A percentile compares a stretch with the other conserved stretches of the same genome.
Evolutionary conservation across 805 yeast genomes (phyloP).

Genomic region (Suhomyces sp.): DNA sequence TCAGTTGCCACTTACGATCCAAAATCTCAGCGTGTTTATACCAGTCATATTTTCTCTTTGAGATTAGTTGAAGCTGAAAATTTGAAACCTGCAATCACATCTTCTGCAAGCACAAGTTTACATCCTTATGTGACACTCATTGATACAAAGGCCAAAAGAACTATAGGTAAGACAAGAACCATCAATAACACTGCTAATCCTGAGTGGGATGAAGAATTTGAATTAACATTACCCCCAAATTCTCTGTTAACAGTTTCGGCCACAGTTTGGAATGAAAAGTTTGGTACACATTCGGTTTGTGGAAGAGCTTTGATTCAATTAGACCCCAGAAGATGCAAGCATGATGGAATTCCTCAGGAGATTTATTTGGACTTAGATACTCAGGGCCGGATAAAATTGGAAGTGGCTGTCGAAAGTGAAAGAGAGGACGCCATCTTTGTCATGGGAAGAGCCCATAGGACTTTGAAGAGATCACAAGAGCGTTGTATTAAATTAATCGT

Average conservation of each 20-base stretch:
- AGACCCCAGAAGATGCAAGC: conserved; percentile 61
- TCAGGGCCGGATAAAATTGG: conserved; percentile 66
- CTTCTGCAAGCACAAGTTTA: conserved; percentile 29
- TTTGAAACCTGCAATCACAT: conserved; percentile 41
- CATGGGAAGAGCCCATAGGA: conserved; percentile 72
- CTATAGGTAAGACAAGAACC: conserved; percentile 69
- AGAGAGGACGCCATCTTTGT: conserved; percentile 77
- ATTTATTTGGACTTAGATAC: conserved; percentile 58
- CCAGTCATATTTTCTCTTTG: conserved; percentile 61
- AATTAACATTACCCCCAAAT: conserved; percentile 42
- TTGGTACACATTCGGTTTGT: conserved; percentile 58
- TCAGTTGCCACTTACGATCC: conserved; percentile 38
- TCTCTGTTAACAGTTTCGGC: conserved; percentile 50
- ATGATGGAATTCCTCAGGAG: conserved; percentile 68
- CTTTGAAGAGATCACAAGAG: conserved; percentile 62
- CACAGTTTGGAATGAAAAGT: conserved; percentile 68
- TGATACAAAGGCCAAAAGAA: conserved; percentile 52
- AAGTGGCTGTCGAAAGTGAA: conserved; percentile 77
- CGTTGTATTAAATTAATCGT: conserved; percentile 69
- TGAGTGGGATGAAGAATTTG: conserved; percentile 86
- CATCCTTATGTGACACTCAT: conserved; percentile 63
- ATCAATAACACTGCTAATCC: conserved; percentile 65
- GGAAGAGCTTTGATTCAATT: conserved; percentile 63
- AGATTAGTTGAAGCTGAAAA: conserved; percentile 64
- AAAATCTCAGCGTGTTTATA: conserved; percentile 26